Conservation (phyloP, 768 basidiomycete genomes). For the Lentinula boryana region DNA sequence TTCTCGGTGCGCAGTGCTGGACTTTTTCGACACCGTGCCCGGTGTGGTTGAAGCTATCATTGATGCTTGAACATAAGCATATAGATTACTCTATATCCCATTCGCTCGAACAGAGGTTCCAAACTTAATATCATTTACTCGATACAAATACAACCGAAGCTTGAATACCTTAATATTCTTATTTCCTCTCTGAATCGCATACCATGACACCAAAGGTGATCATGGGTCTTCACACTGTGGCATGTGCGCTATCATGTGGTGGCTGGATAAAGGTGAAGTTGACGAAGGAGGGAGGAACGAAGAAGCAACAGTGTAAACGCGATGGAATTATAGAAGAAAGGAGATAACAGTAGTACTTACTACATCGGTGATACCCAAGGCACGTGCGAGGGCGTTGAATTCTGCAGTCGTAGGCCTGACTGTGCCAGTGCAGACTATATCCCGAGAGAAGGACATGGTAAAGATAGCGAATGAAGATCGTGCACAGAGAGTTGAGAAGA, state of each 20-base stretch:
- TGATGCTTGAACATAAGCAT: background rate
- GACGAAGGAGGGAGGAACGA: background rate
- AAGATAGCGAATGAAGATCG: background rate
- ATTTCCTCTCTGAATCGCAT: background rate
- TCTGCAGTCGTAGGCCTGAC: conserved; percentile 38
- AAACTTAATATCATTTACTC: background rate
- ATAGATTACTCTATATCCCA: background rate
- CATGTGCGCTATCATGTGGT: conserved; percentile 21
- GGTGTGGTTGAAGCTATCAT: conserved; percentile 41
- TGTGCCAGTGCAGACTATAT: conserved; percentile 42
- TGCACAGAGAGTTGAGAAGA: background rate
- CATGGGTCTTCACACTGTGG: conserved; percentile 10
- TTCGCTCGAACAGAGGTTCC: background rate
- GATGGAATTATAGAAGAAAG: background rate
- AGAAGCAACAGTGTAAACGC: background rate
- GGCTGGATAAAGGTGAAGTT: conserved; percentile 10
- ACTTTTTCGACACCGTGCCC: conserved; percentile 41
- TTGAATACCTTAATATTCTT: background rate
- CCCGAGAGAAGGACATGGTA: background rate
- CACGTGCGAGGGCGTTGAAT: conserved; percentile 40
- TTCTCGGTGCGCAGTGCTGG: conserved; percentile 29
- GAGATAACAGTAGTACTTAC: conserved; percentile 21
- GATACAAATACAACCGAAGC: background rate
- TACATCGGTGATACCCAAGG: conserved; percentile 30
- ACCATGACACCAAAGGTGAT: no score